Percentiles rank a stretch among this genome's conserved stretches.
phyloP scores from a whole-genome alignment of 306 rosid genomes.

The Astragalus membranaceus region DNA sequence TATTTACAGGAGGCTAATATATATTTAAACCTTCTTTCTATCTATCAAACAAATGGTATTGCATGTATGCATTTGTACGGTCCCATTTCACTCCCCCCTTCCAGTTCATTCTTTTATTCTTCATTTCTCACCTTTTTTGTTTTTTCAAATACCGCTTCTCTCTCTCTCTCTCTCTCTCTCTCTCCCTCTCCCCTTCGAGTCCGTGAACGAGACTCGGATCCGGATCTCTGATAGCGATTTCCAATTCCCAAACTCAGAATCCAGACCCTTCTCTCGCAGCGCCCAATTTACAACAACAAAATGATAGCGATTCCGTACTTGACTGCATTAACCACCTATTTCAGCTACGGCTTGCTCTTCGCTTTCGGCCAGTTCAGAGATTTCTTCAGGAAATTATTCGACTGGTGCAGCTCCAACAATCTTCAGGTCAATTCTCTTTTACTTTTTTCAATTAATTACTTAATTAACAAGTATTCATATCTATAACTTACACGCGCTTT shows the following conservation, averaged over 20 bases:
- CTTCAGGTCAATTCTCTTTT: constrained; percentile 41
- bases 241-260: neutral
- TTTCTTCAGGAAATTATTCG: constrained; percentile 64
- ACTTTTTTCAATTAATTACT: neutral
- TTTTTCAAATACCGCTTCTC: no score
- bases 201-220: constrained; percentile 16
- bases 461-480: neutral
- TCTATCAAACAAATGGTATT: neutral
- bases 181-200: neutral
- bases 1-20: no score
- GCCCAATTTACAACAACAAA: neutral
- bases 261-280: neutral
- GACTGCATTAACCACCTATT: constrained; percentile 88
- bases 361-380: constrained; percentile 83
- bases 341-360: constrained; percentile 86
- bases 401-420: constrained; percentile 55
- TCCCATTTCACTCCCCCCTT: no score
- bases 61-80: neutral
- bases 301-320: constrained; percentile 77
- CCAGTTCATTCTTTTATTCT: no score
- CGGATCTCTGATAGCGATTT: constrained; percentile 16
- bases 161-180: neutral
- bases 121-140: no score
- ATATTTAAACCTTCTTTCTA: no score
- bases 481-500: neutral